Percentiles rank a stretch among this genome's conserved stretches.
Evolutionary conservation across 1,284 basidiomycete species (phyloP).

Genomic region (Rhodotorula sp.): DNA sequence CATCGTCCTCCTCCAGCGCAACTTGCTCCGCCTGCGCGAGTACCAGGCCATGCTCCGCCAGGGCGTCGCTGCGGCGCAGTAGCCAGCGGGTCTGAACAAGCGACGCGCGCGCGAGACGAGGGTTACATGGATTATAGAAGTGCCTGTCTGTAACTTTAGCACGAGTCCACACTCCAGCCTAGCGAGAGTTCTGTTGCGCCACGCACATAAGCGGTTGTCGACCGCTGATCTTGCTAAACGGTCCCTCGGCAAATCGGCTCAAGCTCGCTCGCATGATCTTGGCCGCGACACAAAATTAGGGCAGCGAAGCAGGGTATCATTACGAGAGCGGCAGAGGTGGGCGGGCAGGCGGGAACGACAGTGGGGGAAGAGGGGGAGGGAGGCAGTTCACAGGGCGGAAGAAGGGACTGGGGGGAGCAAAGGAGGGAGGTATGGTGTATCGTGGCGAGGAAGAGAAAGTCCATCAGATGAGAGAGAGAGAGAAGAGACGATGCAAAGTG

Average conservation of each 20-base stretch:
- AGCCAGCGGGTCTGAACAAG: too few relatives aligned
- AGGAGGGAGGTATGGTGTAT: neutral
- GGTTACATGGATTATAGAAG: too few relatives aligned
- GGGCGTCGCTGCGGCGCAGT: neutral
- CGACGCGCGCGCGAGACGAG: too few relatives aligned
- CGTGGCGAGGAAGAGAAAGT: neutral
- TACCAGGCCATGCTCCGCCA: constrained; percentile 27
- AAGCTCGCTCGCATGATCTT: neutral
- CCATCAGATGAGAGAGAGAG: neutral
- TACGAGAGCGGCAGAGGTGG: neutral
- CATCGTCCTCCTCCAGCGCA: constrained; percentile 92
- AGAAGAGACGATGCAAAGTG: neutral
- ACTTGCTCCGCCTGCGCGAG: constrained; percentile 60
- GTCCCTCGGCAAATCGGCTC: too few relatives aligned
- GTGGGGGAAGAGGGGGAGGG: neutral
- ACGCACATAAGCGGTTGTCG: too few relatives aligned
- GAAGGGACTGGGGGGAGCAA: neutral
- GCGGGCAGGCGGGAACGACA: neutral
- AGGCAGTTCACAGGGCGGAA: neutral
- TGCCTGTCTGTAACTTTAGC: too few relatives aligned
- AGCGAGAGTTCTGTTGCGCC: too few relatives aligned
- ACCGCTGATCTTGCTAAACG: too few relatives aligned
- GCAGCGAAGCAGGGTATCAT: constrained; percentile 10
- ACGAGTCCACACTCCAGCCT: too few relatives aligned
- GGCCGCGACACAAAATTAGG: neutral